Evolutionary conservation across 2,329 filamentous ascomycete species (phyloP).

Genomic region (Alternaria novae-zelandiae): DNA sequence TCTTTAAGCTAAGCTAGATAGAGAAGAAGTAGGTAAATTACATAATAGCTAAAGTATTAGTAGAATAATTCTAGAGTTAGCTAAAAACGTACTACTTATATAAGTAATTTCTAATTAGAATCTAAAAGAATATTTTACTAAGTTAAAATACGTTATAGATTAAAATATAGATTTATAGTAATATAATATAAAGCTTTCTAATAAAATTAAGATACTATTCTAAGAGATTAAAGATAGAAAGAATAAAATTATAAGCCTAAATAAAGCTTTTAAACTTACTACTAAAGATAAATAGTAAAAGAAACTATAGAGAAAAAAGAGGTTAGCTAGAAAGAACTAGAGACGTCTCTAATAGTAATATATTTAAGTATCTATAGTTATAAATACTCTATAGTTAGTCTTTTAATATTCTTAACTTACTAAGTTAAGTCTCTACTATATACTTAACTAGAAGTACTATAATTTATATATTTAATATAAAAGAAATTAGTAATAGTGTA

Average conservation of each 20-base stretch:
- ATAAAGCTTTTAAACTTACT: constrained; percentile 11
- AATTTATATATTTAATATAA: constrained; percentile 14
- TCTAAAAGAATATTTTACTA: not conserved
- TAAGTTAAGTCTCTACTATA: constrained; percentile 1
- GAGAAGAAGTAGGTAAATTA: not conserved
- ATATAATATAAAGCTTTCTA: not conserved
- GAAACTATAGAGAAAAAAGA: constrained; percentile 6
- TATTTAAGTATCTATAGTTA: not conserved
- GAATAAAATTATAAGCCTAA: constrained; percentile 8
- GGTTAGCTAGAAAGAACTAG: not conserved
- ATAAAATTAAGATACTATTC: not conserved
- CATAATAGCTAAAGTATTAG: constrained; percentile 17
- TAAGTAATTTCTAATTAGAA: not conserved
- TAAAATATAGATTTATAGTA: constrained; percentile 15
- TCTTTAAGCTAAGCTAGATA: not conserved
- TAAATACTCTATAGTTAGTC: not conserved
- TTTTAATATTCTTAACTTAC: constrained; percentile 1
- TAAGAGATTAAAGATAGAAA: constrained; percentile 3
- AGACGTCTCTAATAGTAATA: not conserved
- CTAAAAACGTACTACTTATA: constrained; percentile 15
- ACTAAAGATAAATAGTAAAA: constrained; percentile 4
- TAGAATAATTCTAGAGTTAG: constrained; percentile 17
- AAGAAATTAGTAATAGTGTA: constrained; percentile 8
- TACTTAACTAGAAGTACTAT: constrained; percentile 10
- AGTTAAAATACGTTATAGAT: constrained; percentile 8